phyloP scores from a whole-genome alignment of 345 rosid species.

The Zanthoxylum bungeanum region DNA sequence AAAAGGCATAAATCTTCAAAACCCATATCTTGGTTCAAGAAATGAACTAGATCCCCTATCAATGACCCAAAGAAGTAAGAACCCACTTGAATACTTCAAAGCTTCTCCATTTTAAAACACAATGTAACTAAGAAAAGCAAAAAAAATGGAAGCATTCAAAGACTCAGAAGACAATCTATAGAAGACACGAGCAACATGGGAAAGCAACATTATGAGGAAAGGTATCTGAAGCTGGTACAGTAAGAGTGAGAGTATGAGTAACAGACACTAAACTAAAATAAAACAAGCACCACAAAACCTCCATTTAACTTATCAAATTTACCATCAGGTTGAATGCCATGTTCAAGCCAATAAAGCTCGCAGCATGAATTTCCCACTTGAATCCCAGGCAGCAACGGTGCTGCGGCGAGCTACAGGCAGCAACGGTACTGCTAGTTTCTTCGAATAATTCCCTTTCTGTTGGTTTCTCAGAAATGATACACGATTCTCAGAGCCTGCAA shows the following conservation, averaged over 20 bases:
- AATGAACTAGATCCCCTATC: slow-evolving; percentile 29
- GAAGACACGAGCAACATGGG: slow-evolving; percentile 27
- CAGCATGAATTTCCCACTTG: too few relatives aligned
- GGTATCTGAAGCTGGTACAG: slow-evolving; percentile 35
- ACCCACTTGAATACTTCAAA: slow-evolving; percentile 33
- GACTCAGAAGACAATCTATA: slow-evolving; percentile 11
- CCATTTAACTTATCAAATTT: slow-evolving; percentile 19
- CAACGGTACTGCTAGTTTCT: too few relatives aligned
- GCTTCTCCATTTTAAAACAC: slow-evolving; percentile 30
- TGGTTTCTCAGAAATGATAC: too few relatives aligned
- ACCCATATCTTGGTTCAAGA: slow-evolving; percentile 48
- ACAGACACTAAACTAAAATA: slow-evolving; percentile 9
- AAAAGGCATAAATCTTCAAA: slow-evolving; percentile 19
- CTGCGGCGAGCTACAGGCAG: too few relatives aligned
- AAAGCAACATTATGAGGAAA: slow-evolving; percentile 43
- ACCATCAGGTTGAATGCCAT: too few relatives aligned
- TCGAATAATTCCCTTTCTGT: too few relatives aligned
- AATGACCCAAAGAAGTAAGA: slow-evolving; percentile 18
- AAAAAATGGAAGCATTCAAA: slow-evolving; percentile 16
- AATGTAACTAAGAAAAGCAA: slow-evolving; percentile 28
- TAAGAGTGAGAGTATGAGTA: slow-evolving; percentile 6
- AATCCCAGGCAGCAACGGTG: too few relatives aligned
- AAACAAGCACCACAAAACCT: slow-evolving; percentile 10
- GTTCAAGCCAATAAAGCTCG: too few relatives aligned
- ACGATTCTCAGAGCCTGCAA: too few relatives aligned